Evolutionary conservation across 345 rosid genomes (phyloP).

Genomic region (Arabidopsis suecica): DNA sequence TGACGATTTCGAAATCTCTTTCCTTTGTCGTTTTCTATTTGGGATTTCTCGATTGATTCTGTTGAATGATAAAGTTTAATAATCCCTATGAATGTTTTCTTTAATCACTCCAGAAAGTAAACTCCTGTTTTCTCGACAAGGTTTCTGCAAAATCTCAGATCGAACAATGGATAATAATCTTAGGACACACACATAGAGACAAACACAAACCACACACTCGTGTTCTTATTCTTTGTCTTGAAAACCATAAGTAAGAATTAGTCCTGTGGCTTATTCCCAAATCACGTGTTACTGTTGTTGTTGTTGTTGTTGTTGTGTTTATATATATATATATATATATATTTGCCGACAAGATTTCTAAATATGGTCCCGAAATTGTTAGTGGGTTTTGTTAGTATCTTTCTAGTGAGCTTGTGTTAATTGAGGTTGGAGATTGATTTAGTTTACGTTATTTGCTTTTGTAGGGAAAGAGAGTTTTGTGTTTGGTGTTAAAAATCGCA

Average conservation of each 20-base stretch:
- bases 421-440: conserved; percentile 10
- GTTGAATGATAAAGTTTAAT: neutral
- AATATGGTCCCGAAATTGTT: conserved; percentile 21
- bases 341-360: conserved; percentile 27
- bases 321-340: neutral
- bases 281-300: conserved; percentile 3
- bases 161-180: neutral
- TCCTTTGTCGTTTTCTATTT: conserved; percentile 39
- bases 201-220: conserved; percentile 2
- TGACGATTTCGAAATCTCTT: conserved; percentile 5
- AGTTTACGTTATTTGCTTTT: conserved; percentile 2
- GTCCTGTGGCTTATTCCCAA: neutral
- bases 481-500: conserved; percentile 49
- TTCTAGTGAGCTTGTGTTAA: conserved; percentile 1
- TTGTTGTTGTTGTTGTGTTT: neutral
- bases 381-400: conserved; percentile 27
- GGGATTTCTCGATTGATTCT: conserved; percentile 10
- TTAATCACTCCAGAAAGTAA: neutral
- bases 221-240: conserved; percentile 26
- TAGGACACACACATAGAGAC: neutral
- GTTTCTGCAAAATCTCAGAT: conserved; percentile 22
- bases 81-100: conserved; percentile 33
- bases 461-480: conserved; percentile 23
- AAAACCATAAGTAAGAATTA: conserved; percentile 3
- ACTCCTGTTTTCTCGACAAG: conserved; percentile 6